Conservation (phyloP, 139 green algal genomes). For the Closterium sp. region DNA sequence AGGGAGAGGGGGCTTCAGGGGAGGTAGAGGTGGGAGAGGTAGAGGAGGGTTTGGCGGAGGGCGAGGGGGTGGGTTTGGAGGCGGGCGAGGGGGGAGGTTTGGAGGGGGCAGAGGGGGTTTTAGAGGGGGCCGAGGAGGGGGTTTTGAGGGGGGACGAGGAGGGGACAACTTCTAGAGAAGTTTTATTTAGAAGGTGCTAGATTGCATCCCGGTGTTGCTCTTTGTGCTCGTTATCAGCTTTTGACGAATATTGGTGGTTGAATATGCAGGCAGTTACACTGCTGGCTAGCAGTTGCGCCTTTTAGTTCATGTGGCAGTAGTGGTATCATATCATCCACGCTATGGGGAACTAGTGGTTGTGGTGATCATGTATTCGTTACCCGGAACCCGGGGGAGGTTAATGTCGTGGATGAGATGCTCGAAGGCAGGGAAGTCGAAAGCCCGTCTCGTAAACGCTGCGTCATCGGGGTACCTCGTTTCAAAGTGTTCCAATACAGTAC, state of each 20-base stretch:
- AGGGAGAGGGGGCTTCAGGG: neutral
- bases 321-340: no score
- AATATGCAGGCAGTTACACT: no score
- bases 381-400: no score
- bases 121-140: neutral
- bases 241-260: neutral
- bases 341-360: no score
- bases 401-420: no score
- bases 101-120: neutral
- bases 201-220: neutral
- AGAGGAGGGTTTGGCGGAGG: neutral
- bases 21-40: constrained; percentile 26
- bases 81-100: neutral
- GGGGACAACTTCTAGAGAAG: neutral
- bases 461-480: no score
- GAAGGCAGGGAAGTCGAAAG: no score
- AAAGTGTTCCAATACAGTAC: no score
- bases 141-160: neutral
- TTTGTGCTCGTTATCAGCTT: neutral
- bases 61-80: neutral
- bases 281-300: no score
- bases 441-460: no score
- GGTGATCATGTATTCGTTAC: no score
- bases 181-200: neutral
- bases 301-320: no score